Evolutionary conservation across 352 stramenopile genomes (phyloP), one percentile per base, ranked within the genome.

Genomic region (Phytophthora parvispora): DNA sequence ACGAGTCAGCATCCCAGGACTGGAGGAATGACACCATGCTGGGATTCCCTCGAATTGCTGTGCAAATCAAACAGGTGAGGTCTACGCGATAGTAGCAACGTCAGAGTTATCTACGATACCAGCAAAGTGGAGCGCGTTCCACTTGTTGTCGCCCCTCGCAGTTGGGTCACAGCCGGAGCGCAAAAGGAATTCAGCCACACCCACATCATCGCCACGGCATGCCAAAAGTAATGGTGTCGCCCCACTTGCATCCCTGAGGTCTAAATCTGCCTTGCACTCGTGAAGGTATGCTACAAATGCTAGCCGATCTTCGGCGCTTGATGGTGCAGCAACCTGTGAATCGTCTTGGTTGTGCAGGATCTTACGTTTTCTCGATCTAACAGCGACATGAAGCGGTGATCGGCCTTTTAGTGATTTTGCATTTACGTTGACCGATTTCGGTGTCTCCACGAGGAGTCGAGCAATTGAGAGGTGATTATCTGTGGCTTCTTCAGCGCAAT

Each of bases 351-450:
- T 8, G 13, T 42, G 6, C 4, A n/a, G 18, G 10, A 31, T 10
- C 40, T 22, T 51, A 15, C 36, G 31, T 8, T 72, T 61, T 22
- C 5, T 63, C 31, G 42, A 55, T 49, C 51, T 72, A 52, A 63
- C 77, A 15, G 69, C 55, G 18, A 91, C 42, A 59, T 93, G 86
- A 45, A 93, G 60, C 3, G 86, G 68, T 1, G 82, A 82, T 58
- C 82, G 69, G 18, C 86, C 80, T 75, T 91, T 88, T 0, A 84
- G 22, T 12, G 83, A 88, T 18, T 42, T 62, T 1, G 66, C 61
- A 54, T 92, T 80, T 8, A 91, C 25, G 15, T 80, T 45, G 3
- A 77, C 54, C 0, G 49, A 49, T 4, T 64, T 67, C 9, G 64
- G 4, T 4, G 34, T 45, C 2, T 70, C 36, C 6, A 92, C 16